A percentile compares a stretch with the other conserved stretches of the same genome.
Conservation (phyloP, 2,329 filamentous ascomycete genomes). For the Colletotrichum costaricense region DNA sequence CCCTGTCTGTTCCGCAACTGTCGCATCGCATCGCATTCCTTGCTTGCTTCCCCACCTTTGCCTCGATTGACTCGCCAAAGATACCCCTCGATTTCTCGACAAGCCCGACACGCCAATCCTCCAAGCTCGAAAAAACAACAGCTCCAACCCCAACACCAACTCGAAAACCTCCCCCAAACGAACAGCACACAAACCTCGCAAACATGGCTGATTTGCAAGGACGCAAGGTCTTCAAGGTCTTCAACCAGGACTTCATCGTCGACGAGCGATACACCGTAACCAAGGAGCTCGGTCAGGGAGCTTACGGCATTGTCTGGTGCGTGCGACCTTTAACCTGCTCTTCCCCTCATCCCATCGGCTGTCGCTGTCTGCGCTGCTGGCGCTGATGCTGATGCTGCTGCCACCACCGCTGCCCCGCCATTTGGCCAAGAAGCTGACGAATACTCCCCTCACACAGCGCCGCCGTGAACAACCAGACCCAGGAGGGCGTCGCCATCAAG, state of each 20-base stretch:
- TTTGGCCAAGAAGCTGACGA: slow-evolving; percentile 33
- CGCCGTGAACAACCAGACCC: slow-evolving; percentile 89
- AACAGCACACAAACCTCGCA: slow-evolving; percentile 9
- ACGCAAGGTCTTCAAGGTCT: slow-evolving; percentile 98
- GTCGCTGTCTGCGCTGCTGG: neutral
- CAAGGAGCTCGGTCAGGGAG: slow-evolving; percentile 97
- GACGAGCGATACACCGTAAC: slow-evolving; percentile 98
- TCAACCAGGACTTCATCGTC: slow-evolving; percentile 99
- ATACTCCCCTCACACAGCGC: slow-evolving; percentile 67
- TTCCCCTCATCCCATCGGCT: slow-evolving; percentile 12
- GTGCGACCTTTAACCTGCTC: slow-evolving; percentile 37
- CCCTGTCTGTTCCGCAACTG: slow-evolving; percentile 35
- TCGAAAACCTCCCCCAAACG: neutral
- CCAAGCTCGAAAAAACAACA: slow-evolving; percentile 8
- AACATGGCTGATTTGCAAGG: slow-evolving; percentile 56
- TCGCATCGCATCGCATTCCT: slow-evolving; percentile 36
- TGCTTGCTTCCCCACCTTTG: slow-evolving; percentile 36
- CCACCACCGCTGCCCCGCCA: slow-evolving; percentile 35
- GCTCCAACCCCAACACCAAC: slow-evolving; percentile 4
- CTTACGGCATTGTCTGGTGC: slow-evolving; percentile 98
- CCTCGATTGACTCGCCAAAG: slow-evolving; percentile 32
- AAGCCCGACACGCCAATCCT: slow-evolving; percentile 10
- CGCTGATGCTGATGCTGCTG: slow-evolving; percentile 7
- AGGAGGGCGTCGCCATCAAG: slow-evolving; percentile 97
- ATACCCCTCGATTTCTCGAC: slow-evolving; percentile 34